Evolutionary conservation across 805 yeast species (phyloP).

Genomic region (Candida nonsorbophila): DNA sequence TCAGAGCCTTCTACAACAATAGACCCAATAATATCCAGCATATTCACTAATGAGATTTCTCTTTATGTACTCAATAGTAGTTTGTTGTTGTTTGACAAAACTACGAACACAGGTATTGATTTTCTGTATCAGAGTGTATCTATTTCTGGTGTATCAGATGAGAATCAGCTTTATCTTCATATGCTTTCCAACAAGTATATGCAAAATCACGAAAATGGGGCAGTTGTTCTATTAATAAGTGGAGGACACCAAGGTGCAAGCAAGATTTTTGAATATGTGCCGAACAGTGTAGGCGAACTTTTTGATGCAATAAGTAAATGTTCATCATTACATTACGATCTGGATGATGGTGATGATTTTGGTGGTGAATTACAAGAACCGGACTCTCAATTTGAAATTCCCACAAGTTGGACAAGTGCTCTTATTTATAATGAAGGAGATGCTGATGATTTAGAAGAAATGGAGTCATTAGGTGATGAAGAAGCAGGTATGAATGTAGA

Average conservation of each 20-base stretch:
- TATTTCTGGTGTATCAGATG: slow-evolving; percentile 26
- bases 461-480: slow-evolving; percentile 7
- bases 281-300: slow-evolving; percentile 3
- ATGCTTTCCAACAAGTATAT: no score
- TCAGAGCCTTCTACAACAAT: no score
- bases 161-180: slow-evolving; percentile 27
- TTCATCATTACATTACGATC: slow-evolving; percentile 31
- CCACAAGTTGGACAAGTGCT: slow-evolving; percentile 15
- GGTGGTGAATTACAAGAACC: no score
- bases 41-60: no score
- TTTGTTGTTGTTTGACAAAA: slow-evolving; percentile 25
- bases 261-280: slow-evolving; percentile 3
- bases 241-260: no score
- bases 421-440: slow-evolving; percentile 19
- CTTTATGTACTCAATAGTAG: slow-evolving; percentile 31
- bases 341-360: slow-evolving; percentile 14
- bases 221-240: no score
- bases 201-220: no score
- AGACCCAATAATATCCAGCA: no score
- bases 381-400: slow-evolving; percentile 19
- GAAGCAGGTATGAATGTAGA: slow-evolving; percentile 40
- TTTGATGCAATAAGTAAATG: slow-evolving; percentile 34
- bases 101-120: slow-evolving; percentile 20
- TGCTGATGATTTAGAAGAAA: slow-evolving; percentile 19
- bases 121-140: slow-evolving; percentile 28